A percentile compares a stretch with the other conserved stretches of the same genome.
These are phyloP conservation scores for Boletales sp. DNA, from an alignment of 768 basidiomycete species.

Conservation along the genomic window DNA sequence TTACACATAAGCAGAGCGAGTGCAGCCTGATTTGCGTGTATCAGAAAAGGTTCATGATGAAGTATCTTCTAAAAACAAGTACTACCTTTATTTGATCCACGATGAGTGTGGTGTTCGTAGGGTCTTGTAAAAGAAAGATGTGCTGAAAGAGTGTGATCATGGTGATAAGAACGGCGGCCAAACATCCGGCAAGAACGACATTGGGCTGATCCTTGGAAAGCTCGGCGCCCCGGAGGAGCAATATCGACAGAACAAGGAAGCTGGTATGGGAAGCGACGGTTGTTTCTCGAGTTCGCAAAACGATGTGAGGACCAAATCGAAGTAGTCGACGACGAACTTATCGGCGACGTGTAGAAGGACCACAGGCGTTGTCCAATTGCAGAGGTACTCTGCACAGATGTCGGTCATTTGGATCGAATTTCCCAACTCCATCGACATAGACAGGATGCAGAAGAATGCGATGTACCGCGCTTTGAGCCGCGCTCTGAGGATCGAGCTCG, in stretches of 20 bases:
- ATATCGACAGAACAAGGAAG: constrained; percentile 14
- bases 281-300: neutral
- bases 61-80: too few relatives aligned
- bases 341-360: constrained; percentile 16
- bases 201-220: constrained; percentile 15
- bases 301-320: neutral
- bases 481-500: constrained; percentile 7
- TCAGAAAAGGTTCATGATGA: too few relatives aligned
- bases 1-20: too few relatives aligned
- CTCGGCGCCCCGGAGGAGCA: constrained; percentile 14
- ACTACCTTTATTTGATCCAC: constrained; percentile 26
- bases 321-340: constrained; percentile 5
- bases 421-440: constrained; percentile 13
- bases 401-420: constrained; percentile 18
- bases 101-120: constrained; percentile 1
- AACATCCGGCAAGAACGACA: constrained; percentile 20
- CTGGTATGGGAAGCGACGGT: constrained; percentile 23
- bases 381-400: constrained; percentile 4
- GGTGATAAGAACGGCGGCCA: constrained; percentile 19
- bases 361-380: neutral
- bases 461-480: constrained; percentile 7
- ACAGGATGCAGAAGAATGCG: constrained; percentile 15
- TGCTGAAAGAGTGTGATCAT: constrained; percentile 22
- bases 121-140: constrained; percentile 12
- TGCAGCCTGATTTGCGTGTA: too few relatives aligned